These are phyloP conservation scores for Aschersonia sp. DNA, from an alignment of 2,329 filamentous ascomycete genomes.

Conservation along the genomic window DNA sequence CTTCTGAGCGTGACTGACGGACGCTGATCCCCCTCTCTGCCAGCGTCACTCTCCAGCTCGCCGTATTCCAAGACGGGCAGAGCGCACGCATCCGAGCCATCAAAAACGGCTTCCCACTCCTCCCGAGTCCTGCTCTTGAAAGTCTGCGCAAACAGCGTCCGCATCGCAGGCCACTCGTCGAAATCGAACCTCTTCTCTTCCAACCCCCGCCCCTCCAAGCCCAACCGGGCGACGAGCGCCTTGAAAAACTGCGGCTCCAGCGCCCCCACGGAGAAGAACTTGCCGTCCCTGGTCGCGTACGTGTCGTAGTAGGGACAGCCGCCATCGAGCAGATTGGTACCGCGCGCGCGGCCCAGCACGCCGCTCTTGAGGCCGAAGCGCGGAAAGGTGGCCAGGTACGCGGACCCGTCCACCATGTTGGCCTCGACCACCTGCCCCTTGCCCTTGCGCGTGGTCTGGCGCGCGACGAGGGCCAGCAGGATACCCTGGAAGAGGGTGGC, in stretches of 20 bases:
- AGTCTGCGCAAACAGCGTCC: slow-evolving; percentile 38
- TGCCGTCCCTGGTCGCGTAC: slow-evolving; percentile 69
- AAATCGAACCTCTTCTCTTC: slow-evolving; percentile 43
- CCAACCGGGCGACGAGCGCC: slow-evolving; percentile 51
- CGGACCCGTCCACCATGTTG: slow-evolving; percentile 88
- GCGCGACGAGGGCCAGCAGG: slow-evolving; percentile 59
- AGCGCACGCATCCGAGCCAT: slow-evolving; percentile 82
- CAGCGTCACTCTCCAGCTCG: slow-evolving; percentile 45
- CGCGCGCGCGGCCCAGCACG: slow-evolving; percentile 48
- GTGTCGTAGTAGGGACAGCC: slow-evolving; percentile 82
- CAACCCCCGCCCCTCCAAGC: slow-evolving; percentile 36
- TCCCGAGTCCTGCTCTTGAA: slow-evolving; percentile 57
- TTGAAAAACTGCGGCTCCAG: slow-evolving; percentile 78
- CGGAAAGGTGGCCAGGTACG: slow-evolving; percentile 67
- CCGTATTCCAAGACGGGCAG: slow-evolving; percentile 69
- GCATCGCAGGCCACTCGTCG: slow-evolving; percentile 53
- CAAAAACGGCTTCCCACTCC: slow-evolving; percentile 79
- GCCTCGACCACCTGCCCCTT: slow-evolving; percentile 81
- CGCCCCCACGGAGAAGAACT: slow-evolving; percentile 78
- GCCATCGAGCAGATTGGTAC: slow-evolving; percentile 67
- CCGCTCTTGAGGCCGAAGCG: slow-evolving; percentile 50
- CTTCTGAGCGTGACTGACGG: slow-evolving; percentile 53
- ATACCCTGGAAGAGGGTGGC: slow-evolving; percentile 71
- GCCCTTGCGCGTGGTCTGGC: slow-evolving; percentile 48
- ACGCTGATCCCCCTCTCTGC: slow-evolving; percentile 53